phyloP scores from a whole-genome alignment of 306 rosid genomes.

The Trifolium subterraneum region DNA sequence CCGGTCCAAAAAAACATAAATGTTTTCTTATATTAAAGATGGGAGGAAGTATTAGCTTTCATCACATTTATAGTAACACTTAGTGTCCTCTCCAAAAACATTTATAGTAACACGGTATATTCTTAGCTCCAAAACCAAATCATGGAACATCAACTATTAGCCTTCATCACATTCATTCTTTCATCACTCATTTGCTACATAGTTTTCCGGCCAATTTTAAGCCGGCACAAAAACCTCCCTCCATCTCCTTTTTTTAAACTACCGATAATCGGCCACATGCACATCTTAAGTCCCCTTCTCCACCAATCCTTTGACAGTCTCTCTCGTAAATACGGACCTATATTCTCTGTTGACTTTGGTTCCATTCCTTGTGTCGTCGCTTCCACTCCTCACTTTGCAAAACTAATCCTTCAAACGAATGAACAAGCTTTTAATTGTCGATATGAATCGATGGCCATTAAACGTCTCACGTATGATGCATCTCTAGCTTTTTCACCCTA shows the following conservation, averaged over 20 bases:
- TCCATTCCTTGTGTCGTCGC: slow-evolving; percentile 38
- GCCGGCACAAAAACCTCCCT: slow-evolving; percentile 15
- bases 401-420: slow-evolving; percentile 41
- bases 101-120: too few relatives aligned
- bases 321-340: slow-evolving; percentile 41
- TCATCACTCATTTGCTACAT: slow-evolving; percentile 4
- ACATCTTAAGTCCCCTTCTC: slow-evolving; percentile 39
- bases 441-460: not conserved
- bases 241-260: slow-evolving; percentile 38
- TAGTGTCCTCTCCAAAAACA: too few relatives aligned
- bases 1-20: too few relatives aligned
- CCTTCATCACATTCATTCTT: not conserved
- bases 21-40: too few relatives aligned
- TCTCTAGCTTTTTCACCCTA: slow-evolving; percentile 48
- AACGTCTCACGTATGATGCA: slow-evolving; percentile 38
- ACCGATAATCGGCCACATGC: slow-evolving; percentile 44
- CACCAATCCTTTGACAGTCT: slow-evolving; percentile 48
- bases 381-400: slow-evolving; percentile 39
- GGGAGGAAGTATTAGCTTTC: too few relatives aligned
- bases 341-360: slow-evolving; percentile 47
- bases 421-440: slow-evolving; percentile 42
- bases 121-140: not conserved
- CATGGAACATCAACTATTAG: not conserved
- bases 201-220: not conserved
- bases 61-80: too few relatives aligned